Evolutionary conservation across 108 stramenopile species (phyloP), one percentile per base, ranked within the genome.

Genomic region (Cyclotella baltica): DNA sequence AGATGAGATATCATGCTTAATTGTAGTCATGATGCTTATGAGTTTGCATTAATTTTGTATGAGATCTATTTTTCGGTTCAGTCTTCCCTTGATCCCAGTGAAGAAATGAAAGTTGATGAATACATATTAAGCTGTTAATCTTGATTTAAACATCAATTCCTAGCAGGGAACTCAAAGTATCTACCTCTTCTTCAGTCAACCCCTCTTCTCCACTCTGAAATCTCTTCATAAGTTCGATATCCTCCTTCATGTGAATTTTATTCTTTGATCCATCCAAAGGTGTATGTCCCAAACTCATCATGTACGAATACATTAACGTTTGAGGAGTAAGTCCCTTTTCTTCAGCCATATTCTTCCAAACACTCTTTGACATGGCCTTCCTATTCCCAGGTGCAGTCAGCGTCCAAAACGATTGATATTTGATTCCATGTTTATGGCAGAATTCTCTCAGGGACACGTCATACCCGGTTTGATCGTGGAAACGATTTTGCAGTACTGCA

Each of bases 401-500:
- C 35, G 87, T 91, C 90, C 90, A 91, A 61, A 91, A 91, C 27
- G 73, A 72, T 61, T 91, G 88, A 72, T 89, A 91, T 23, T 40
- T 57, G 8, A 91, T 73, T 20, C 76, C 83, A 2, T 77, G 52
- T 28, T 61, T 29, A 6, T 61, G 20, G 67, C 88, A 91, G 37
- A 86, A 89, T 1, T 70, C 29, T 46, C 97, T 78, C 27, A 97
- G 67, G 30, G 93, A 86, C 27, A 79, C 77, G 69, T 97, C 97
- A 62, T 91, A 97, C 46, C 84, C 72, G 13, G 90, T 79, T 8
- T 90, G 69, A 1, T 67, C 67, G 65, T 96, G 91, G 62, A 97
- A 96, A 3, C 97, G 84, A 87, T 97, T 97, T 59, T 97, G 97
- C 10, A 96, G 48, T 19, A 96, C 90, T 20, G 72, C 59, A 23